Conservation (phyloP, 305 asterid species). For the Fraxinus floribunda region DNA sequence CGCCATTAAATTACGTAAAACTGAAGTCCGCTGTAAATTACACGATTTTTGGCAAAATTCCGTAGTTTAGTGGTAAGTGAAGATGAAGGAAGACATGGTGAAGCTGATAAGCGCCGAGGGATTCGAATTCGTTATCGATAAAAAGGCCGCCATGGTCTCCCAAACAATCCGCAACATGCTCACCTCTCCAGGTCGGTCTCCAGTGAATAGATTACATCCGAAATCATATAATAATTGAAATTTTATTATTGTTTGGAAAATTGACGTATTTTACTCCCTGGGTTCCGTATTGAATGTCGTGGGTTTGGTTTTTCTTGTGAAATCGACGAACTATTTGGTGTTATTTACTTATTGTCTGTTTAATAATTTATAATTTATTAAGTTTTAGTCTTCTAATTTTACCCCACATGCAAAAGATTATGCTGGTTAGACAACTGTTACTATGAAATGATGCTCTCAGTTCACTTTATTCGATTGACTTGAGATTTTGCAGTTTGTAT, state of each 20-base stretch:
- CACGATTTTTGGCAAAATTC: not conserved
- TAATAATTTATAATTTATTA: not conserved
- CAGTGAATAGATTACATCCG: not conserved
- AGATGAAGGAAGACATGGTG: conserved; percentile 79
- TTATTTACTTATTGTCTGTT: not conserved
- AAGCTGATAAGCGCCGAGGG: conserved; percentile 95
- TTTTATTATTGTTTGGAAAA: not conserved
- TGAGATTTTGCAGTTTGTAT: not conserved
- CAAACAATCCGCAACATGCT: conserved; percentile 98
- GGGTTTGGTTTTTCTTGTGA: not conserved
- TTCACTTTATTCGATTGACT: not conserved
- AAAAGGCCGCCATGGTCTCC: conserved; percentile 95
- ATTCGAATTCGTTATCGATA: conserved; percentile 79
- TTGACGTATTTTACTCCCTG: not conserved
- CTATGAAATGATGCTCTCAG: not conserved
- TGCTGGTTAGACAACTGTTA: not conserved
- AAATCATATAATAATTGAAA: not conserved
- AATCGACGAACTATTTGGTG: not conserved
- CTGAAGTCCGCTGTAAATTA: not conserved
- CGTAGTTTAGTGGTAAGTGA: not conserved
- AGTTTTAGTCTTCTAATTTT: not conserved
- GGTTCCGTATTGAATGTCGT: not conserved
- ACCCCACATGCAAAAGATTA: not conserved
- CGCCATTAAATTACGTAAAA: too few species aligned
- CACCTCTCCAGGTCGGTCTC: conserved; percentile 81